Evolutionary conservation across 169 alveolate species (phyloP).

Genomic region (Eimeria brunetti): DNA sequence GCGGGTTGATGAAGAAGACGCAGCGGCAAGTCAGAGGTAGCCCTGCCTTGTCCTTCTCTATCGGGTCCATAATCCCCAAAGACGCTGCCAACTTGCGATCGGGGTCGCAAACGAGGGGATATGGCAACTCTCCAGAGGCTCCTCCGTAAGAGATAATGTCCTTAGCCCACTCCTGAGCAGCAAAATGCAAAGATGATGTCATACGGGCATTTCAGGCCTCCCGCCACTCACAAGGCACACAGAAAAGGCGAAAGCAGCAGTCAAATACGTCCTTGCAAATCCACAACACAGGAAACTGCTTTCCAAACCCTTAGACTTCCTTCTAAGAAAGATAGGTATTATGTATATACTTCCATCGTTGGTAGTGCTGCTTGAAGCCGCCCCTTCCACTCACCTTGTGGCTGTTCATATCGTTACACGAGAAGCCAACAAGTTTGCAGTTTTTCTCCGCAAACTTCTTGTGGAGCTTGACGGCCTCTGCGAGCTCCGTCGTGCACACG

Average conservation of each 20-base stretch:
- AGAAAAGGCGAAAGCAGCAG: not conserved
- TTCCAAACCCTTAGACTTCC: not conserved
- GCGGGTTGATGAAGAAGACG: constrained; percentile 85
- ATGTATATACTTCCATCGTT: not conserved
- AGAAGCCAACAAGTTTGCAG: constrained; percentile 86
- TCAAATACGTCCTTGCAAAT: not conserved
- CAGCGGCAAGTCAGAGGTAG: constrained; percentile 88
- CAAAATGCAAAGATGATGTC: not conserved
- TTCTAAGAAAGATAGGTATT: not conserved
- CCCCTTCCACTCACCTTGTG: constrained; percentile 78
- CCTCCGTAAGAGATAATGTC: constrained; percentile 63
- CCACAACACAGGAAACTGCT: not conserved
- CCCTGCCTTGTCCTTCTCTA: constrained; percentile 85
- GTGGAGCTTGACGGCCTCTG: constrained; percentile 83
- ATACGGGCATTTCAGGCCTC: not conserved
- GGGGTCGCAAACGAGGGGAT: constrained; percentile 84
- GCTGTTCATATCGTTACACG: constrained; percentile 83
- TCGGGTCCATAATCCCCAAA: constrained; percentile 88
- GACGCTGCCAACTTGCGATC: constrained; percentile 82
- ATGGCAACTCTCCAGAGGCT: constrained; percentile 75
- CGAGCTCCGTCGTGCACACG: constrained; percentile 91
- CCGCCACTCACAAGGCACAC: not conserved
- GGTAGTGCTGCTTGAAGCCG: not conserved
- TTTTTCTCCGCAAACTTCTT: constrained; percentile 81
- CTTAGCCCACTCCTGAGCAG: constrained; percentile 74